Percentiles rank a stretch among this genome's conserved stretches.
These are phyloP conservation scores for Viridothelium virens DNA, from an alignment of 495 filamentous ascomycete genomes.

Conservation along the genomic window DNA sequence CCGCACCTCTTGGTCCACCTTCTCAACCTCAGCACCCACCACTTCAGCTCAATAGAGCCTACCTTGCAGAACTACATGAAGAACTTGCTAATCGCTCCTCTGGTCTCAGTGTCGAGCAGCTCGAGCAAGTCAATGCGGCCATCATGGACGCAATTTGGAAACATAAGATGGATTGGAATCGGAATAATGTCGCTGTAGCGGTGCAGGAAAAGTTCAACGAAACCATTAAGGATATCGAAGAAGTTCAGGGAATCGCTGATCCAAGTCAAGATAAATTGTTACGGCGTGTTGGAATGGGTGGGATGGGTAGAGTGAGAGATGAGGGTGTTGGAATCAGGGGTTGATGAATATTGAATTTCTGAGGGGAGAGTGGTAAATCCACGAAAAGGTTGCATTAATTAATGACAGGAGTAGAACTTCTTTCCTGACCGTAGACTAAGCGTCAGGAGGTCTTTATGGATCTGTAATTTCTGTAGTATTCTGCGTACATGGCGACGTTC, in stretches of 20 bases:
- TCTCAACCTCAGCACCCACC: background rate
- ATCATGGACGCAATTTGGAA: conserved; percentile 87
- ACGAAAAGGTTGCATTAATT: background rate
- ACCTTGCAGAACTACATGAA: conserved; percentile 49
- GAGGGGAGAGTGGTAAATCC: background rate
- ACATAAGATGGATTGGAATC: conserved; percentile 68
- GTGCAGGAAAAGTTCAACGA: conserved; percentile 67
- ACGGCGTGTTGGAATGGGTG: background rate
- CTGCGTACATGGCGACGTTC: too few relatives aligned
- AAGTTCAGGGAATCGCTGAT: conserved; percentile 48
- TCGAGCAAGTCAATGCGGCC: conserved; percentile 86
- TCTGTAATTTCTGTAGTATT: too few relatives aligned
- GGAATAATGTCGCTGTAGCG: conserved; percentile 55
- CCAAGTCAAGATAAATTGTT: conserved; percentile 19
- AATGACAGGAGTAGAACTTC: too few relatives aligned
- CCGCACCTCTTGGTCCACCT: conserved; percentile 20
- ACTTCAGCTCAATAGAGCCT: conserved; percentile 48
- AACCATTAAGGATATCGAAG: conserved; percentile 70
- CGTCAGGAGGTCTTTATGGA: too few relatives aligned
- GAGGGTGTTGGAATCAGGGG: background rate
- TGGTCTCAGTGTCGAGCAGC: conserved; percentile 82
- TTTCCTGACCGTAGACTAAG: too few relatives aligned
- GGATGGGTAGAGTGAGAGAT: background rate
- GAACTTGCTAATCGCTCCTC: conserved; percentile 57
- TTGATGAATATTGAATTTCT: background rate